A percentile compares a stretch with the other conserved stretches of the same genome.
Evolutionary conservation across 805 yeast genomes (phyloP).

Genomic region (Suhomyces pyralidae): DNA sequence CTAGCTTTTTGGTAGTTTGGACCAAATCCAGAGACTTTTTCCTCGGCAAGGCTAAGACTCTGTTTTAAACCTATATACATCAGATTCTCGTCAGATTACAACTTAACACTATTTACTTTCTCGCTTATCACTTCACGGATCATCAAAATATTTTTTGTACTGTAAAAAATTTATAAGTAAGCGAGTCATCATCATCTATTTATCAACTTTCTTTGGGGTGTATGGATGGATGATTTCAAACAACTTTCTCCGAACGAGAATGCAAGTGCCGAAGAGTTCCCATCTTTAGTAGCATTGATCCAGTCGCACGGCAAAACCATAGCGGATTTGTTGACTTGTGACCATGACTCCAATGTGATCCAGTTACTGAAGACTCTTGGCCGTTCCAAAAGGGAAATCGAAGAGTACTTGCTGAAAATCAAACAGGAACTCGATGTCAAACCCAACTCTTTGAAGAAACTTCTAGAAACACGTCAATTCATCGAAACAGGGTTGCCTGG

Average conservation of each 20-base stretch:
- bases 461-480: neutral
- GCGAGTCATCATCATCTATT: neutral
- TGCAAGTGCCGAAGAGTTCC: constrained; percentile 11
- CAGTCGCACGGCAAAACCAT: constrained; percentile 24
- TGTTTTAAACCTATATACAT: neutral
- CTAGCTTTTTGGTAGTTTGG: constrained; percentile 25
- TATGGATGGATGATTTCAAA: constrained; percentile 23
- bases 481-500: constrained; percentile 22
- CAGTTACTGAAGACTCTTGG: constrained; percentile 20
- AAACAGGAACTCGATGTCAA: constrained; percentile 6
- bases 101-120: neutral
- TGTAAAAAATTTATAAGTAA: neutral
- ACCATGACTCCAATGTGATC: constrained; percentile 9
- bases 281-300: constrained; percentile 14
- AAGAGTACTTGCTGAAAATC: constrained; percentile 15
- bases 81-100: neutral
- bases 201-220: neutral
- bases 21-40: constrained; percentile 28
- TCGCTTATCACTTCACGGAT: neutral
- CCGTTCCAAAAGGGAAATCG: constrained; percentile 26
- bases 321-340: constrained; percentile 21
- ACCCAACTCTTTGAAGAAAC: neutral
- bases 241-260: constrained; percentile 15
- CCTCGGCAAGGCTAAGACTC: constrained; percentile 17
- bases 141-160: neutral